phyloP scores from a whole-genome alignment of 139 green algal species.

The Micromonas pusilla region DNA sequence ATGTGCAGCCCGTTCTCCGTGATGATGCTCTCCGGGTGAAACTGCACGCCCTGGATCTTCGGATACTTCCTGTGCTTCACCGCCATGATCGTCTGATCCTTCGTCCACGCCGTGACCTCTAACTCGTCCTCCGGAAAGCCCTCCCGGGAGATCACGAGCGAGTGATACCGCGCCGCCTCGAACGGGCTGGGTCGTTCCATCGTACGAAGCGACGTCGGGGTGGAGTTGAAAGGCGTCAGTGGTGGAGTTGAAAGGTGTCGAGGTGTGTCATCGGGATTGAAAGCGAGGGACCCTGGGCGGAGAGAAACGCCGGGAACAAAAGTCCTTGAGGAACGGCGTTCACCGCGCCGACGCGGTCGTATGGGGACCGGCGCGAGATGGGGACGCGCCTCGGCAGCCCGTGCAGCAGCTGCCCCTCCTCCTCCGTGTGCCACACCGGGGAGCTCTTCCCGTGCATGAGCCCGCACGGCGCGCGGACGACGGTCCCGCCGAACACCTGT shows the following conservation, averaged over 20 bases:
- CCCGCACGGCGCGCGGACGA: constrained; percentile 80
- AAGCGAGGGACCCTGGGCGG: too few relatives aligned
- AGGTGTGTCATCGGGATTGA: too few relatives aligned
- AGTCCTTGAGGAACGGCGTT: too few relatives aligned
- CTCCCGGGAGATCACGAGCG: constrained; percentile 85
- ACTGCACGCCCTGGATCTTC: constrained; percentile 78
- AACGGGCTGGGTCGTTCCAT: constrained; percentile 43
- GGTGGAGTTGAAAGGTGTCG: too few relatives aligned
- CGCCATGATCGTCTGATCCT: constrained; percentile 96
- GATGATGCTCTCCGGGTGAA: constrained; percentile 95
- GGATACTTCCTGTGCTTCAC: constrained; percentile 72
- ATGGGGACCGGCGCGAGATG: too few relatives aligned
- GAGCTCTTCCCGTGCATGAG: constrained; percentile 97
- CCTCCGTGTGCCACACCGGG: constrained; percentile 72
- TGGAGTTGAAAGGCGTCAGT: too few relatives aligned
- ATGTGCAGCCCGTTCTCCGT: constrained; percentile 79
- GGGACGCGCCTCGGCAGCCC: constrained; percentile 47
- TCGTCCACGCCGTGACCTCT: constrained; percentile 92
- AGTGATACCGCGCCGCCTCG: constrained; percentile 51
- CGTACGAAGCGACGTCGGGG: neutral
- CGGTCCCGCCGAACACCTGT: constrained; percentile 59
- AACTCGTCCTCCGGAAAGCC: constrained; percentile 76
- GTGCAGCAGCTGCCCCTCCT: constrained; percentile 56
- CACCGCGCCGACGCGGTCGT: too few relatives aligned
- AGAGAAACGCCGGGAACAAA: too few relatives aligned